Conservation (phyloP, 2,329 filamentous ascomycete species). For the Trichoderma oligosporum region DNA sequence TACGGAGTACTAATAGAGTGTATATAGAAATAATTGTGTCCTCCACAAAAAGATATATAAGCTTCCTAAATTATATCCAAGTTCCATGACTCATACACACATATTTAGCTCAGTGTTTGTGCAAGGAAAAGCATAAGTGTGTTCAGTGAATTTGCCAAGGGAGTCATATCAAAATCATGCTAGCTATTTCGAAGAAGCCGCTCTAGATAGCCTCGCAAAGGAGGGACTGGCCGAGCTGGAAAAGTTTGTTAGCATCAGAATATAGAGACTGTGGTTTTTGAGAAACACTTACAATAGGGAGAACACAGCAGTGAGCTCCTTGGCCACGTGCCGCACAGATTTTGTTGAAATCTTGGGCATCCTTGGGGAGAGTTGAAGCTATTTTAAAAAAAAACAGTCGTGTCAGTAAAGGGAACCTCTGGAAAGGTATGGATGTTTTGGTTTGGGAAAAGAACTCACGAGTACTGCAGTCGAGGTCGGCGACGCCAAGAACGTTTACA, state of each 20-base stretch:
- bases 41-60: background rate
- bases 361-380: background rate
- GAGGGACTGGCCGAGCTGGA: constrained; percentile 1
- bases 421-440: background rate
- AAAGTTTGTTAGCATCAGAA: background rate
- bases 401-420: background rate
- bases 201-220: constrained; percentile 1
- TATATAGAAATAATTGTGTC: background rate
- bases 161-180: background rate
- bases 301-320: constrained; percentile 14
- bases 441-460: constrained; percentile 14
- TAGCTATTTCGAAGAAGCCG: background rate
- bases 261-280: background rate
- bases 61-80: background rate
- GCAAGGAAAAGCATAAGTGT: background rate
- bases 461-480: constrained; percentile 8
- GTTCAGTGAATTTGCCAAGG: background rate
- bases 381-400: too few relatives aligned
- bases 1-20: background rate
- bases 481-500: constrained; percentile 12
- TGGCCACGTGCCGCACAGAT: constrained; percentile 10
- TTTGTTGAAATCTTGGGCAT: background rate
- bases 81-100: background rate
- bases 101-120: background rate
- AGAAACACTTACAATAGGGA: constrained; percentile 19